Evolutionary conservation across 139 green algal species (phyloP), one percentile per base, ranked within the genome.

Genomic region (Chlorella sp.): DNA sequence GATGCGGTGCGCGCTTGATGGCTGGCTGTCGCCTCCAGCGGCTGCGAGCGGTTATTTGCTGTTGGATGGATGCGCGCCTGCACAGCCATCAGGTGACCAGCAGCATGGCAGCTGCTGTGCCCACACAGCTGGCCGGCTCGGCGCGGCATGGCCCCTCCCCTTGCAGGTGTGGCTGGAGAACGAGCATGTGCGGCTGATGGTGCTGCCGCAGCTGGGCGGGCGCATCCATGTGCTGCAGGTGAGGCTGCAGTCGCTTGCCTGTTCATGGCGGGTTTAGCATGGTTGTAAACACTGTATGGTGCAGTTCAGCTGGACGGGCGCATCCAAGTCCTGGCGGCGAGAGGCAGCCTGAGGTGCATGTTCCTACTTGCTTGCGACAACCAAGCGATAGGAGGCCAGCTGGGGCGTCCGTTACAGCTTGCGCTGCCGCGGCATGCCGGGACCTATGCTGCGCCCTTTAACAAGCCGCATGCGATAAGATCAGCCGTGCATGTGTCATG

Each of bases 121-220:
- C n/a, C n/a, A n/a, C n/a, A n/a, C n/a, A n/a, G n/a, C n/a, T n/a
- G n/a, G n/a, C n/a, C n/a, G n/a, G n/a, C n/a, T n/a, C n/a, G n/a
- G n/a, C n/a, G n/a, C n/a, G n/a, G n/a, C n/a, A n/a, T n/a, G n/a
- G n/a, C n/a, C n/a, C n/a, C n/a, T n/a, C n/a, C n/a, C n/a, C n/a
- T n/a, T n/a, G n/a, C n/a, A n/a, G n/a, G n/a, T 81, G 38, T 81
- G 36, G 36, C 51, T 81, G 48, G 75, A 81, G 51, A 81, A 81
- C n/a, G 75, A 81, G 51, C 68, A 24, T 54, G 48, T 81, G 75
- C 54, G 24, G 75, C 75, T 81, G 13, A 54, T 70, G 75, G 19
- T 81, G 48, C 75, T 81, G 51, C 75, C 75, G 1, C n/a, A 81
- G 51, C 75, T 81, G 51, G 75, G 75, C 51, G 75, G 75, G 20